Base-by-base conservation (phyloP, 2,329 filamentous ascomycete species). In the Xylaria sp. region DNA sequence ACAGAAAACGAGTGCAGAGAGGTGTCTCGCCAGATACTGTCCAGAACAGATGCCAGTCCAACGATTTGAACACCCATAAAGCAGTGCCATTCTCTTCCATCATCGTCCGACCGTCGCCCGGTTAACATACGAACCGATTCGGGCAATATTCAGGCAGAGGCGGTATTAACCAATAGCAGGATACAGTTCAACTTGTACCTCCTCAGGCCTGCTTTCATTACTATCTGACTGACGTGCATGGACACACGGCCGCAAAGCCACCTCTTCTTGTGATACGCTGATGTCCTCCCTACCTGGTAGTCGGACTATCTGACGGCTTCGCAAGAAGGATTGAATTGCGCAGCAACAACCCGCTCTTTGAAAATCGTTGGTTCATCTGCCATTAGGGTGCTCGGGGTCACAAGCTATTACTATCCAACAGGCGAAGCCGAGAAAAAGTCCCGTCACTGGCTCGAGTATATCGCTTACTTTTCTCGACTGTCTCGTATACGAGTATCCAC, bases 401-500 rank as follows among this genome's bases (percentile, higher is more conserved):
- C 23, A 51, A 10, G 30, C 49, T 30, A 35, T 35, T 51, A 11
- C 11, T n/a, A 6, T 16, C 30, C 23, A 44, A 37, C 19, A 23
- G 49, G 39, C 48, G 44, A 37, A 30, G 13, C 23, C 34, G 37
- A 18, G 30, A 44, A 37, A 23, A 16, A 44, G n/a, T 9, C 37
- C 11, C 9, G n/a, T 34, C 10, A n/a, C 47, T 10, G 50, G 3
- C 30, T 39, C 49, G 23, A 23, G 23, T 34, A 51, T 35, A 35
- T 30, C 49, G 23, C 23, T n/a, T 35, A 30, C n/a, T 51, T 16
- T 10, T 35, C 19, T 51, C 49, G 23, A 30, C 19, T 54, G 42
- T 57, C 54, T 57, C 57, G 57, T 48, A 55, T 59, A 37, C 52
- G 55, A 51, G 55, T 47, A 47, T 30, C 54, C 50, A 58, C 56